phyloP scores from a whole-genome alignment of 768 basidiomycete genomes.

The Tulasnella sp. region DNA sequence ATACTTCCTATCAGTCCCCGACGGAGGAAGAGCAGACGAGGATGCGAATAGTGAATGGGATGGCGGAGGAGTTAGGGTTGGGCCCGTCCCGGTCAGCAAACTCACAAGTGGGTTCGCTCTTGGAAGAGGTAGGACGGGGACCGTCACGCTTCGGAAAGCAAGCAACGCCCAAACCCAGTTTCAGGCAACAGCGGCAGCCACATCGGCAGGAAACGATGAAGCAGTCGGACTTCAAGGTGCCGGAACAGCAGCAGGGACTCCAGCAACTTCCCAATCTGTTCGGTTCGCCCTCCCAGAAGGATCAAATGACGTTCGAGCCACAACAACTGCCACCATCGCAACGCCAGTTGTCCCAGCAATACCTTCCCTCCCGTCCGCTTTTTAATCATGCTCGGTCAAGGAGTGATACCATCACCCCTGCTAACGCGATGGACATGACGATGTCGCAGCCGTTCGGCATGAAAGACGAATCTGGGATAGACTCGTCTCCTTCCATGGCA shows the following conservation, averaged over 20 bases:
- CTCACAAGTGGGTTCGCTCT: constrained; percentile 28
- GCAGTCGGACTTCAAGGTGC: not conserved
- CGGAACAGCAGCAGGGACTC: not conserved
- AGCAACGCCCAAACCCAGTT: constrained; percentile 23
- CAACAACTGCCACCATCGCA: not conserved
- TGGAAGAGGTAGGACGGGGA: constrained; percentile 31
- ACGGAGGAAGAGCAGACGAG: constrained; percentile 17
- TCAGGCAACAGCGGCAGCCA: not conserved
- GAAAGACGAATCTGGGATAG: not conserved
- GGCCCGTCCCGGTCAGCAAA: constrained; percentile 32
- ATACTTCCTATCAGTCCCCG: constrained; percentile 16
- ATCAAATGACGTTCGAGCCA: constrained; percentile 17
- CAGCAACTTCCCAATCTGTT: constrained; percentile 19
- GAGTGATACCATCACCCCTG: constrained; percentile 33
- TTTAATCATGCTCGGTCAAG: constrained; percentile 17
- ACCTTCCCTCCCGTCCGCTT: constrained; percentile 2
- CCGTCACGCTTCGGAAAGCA: constrained; percentile 31
- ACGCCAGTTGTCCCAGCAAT: constrained; percentile 24
- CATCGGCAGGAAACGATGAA: constrained; percentile 8
- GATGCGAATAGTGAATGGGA: constrained; percentile 30
- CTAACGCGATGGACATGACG: constrained; percentile 7
- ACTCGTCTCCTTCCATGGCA: not conserved
- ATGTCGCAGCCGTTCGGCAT: not conserved
- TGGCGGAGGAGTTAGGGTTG: constrained; percentile 24
- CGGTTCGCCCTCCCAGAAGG: constrained; percentile 19